These are phyloP conservation scores for Neocallimastix lanati DNA, from an alignment of 192 early-diverging fungal genomes.

Conservation along the genomic window DNA sequence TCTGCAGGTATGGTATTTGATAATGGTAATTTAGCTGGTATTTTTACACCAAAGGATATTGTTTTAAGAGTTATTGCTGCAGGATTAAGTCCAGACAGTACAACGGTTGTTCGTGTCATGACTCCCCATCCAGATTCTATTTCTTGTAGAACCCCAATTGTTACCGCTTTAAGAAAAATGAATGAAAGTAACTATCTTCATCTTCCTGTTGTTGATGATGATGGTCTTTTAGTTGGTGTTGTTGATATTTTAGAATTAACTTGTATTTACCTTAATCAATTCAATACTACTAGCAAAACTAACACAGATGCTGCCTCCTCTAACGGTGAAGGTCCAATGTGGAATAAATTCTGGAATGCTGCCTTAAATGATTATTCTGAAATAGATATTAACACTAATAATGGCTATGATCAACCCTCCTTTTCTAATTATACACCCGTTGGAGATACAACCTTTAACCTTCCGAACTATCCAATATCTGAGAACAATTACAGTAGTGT, in stretches of 20 bases:
- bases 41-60: conserved; percentile 79
- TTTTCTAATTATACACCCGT: not conserved
- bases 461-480: not conserved
- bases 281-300: conserved; percentile 32
- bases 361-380: conserved; percentile 32
- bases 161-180: conserved; percentile 72
- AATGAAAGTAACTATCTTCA: conserved; percentile 73
- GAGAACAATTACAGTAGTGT: conserved; percentile 41
- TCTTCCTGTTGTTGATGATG: conserved; percentile 50
- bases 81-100: conserved; percentile 71
- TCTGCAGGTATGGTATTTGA: conserved; percentile 62
- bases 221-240: conserved; percentile 48
- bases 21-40: conserved; percentile 54
- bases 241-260: conserved; percentile 70
- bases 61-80: conserved; percentile 77
- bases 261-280: conserved; percentile 65
- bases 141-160: conserved; percentile 45
- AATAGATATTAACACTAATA: not conserved
- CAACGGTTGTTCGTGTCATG: conserved; percentile 93
- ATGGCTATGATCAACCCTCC: not conserved
- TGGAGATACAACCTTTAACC: not conserved
- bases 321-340: conserved; percentile 32
- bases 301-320: not conserved
- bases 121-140: conserved; percentile 74
- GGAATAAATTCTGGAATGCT: conserved; percentile 64